Conservation (phyloP, 2,329 filamentous ascomycete species). For the Sclerotinia sclerotiorum region DNA sequence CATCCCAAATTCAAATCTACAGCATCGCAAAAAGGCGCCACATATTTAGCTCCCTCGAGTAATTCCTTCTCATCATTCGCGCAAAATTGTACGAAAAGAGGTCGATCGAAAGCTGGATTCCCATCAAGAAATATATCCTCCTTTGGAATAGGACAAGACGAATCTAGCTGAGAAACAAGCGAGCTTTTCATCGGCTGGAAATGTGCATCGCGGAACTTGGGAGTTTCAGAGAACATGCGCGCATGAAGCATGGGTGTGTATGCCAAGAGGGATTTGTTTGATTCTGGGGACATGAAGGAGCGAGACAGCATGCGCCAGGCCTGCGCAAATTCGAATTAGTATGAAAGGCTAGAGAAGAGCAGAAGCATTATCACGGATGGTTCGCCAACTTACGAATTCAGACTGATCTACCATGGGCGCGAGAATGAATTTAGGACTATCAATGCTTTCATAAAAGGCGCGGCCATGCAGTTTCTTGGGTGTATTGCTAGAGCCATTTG, state of each 20-base stretch:
- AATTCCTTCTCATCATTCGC: conserved; percentile 81
- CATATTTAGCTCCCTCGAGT: conserved; percentile 73
- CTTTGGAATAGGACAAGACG: conserved; percentile 36
- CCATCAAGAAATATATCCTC: conserved; percentile 71
- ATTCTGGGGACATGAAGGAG: conserved; percentile 74
- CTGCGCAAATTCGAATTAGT: conserved; percentile 47
- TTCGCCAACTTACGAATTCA: conserved; percentile 75
- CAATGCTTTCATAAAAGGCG: conserved; percentile 92
- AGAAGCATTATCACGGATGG: background rate
- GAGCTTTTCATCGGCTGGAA: conserved; percentile 62
- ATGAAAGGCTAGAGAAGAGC: background rate
- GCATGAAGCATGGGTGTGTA: conserved; percentile 98
- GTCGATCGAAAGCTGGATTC: conserved; percentile 79
- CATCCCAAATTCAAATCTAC: conserved; percentile 95
- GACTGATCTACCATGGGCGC: conserved; percentile 99
- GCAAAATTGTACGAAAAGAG: conserved; percentile 95
- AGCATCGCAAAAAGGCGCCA: conserved; percentile 87
- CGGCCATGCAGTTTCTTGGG: conserved; percentile 71
- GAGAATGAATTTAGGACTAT: conserved; percentile 84
- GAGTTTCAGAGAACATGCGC: conserved; percentile 75
- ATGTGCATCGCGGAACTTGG: conserved; percentile 73
- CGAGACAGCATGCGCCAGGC: conserved; percentile 97
- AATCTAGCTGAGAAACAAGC: conserved; percentile 33
- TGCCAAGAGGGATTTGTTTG: conserved; percentile 68
- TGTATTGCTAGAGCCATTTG: conserved; percentile 11